Conservation (phyloP, 257 asterid species). For the Solanum clarkiae region DNA sequence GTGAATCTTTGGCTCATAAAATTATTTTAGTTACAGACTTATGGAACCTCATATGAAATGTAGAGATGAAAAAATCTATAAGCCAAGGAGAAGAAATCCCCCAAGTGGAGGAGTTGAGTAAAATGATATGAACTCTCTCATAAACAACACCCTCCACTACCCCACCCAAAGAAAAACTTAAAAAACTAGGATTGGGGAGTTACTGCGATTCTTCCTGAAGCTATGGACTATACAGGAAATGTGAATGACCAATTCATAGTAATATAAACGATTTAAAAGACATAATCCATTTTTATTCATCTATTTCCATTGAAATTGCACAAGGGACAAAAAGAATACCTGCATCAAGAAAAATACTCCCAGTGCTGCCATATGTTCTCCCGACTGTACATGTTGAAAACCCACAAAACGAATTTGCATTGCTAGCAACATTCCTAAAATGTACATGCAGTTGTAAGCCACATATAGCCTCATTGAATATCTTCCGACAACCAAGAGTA, state of each 20-base stretch:
- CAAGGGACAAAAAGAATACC: constrained; percentile 24
- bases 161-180: neutral
- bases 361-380: constrained; percentile 99
- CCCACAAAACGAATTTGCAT: constrained; percentile 99
- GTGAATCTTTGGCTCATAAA: no score
- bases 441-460: constrained; percentile 88
- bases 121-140: neutral
- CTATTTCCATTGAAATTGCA: neutral
- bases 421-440: constrained; percentile 87
- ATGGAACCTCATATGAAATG: no score
- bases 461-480: constrained; percentile 94
- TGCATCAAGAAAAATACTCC: constrained; percentile 98
- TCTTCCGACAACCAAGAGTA: constrained; percentile 85
- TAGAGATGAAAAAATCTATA: neutral
- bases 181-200: neutral
- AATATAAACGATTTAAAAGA: neutral
- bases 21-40: no score
- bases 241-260: neutral
- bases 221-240: neutral
- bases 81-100: neutral
- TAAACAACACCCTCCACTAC: neutral
- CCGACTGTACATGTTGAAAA: constrained; percentile 97
- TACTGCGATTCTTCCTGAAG: neutral
- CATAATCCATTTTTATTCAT: neutral
- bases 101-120: no score